A percentile compares a stretch with the other conserved stretches of the same genome.
phyloP scores from a whole-genome alignment of 2,329 filamentous ascomycete species.

The Fusarium redolens region DNA sequence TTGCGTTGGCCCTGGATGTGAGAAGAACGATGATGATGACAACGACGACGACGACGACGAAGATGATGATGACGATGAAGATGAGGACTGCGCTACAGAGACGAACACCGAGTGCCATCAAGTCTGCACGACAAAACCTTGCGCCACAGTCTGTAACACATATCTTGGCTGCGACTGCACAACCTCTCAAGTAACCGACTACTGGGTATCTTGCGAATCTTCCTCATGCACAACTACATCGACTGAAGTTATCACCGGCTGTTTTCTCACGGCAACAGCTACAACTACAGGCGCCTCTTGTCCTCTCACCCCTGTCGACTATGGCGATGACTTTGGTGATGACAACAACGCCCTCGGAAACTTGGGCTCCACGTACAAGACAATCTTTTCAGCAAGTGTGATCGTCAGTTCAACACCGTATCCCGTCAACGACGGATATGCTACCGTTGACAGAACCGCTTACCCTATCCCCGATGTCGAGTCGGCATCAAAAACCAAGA shows the following conservation, averaged over 20 bases:
- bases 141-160: constrained; percentile 17
- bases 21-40: not conserved
- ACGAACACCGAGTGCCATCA: constrained; percentile 26
- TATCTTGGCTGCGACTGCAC: constrained; percentile 22
- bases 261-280: constrained; percentile 11
- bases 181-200: constrained; percentile 16
- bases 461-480: not conserved
- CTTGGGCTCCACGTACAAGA: not conserved
- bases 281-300: constrained; percentile 6
- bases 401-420: not conserved
- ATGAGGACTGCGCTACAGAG: constrained; percentile 20
- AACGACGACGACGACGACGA: not conserved
- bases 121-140: constrained; percentile 15
- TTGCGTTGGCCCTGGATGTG: constrained; percentile 15
- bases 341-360: not conserved
- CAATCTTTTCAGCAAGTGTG: constrained; percentile 4
- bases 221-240: constrained; percentile 10
- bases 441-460: constrained; percentile 11
- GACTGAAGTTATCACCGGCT: constrained; percentile 9
- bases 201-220: constrained; percentile 20
- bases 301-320: not conserved
- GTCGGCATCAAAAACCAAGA: constrained; percentile 2
- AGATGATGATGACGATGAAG: constrained; percentile 3
- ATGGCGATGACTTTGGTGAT: not conserved
- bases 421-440: constrained; percentile 8